Evolutionary conservation across 106 monocot species (phyloP).

Genomic region (Chionographis japonica): DNA sequence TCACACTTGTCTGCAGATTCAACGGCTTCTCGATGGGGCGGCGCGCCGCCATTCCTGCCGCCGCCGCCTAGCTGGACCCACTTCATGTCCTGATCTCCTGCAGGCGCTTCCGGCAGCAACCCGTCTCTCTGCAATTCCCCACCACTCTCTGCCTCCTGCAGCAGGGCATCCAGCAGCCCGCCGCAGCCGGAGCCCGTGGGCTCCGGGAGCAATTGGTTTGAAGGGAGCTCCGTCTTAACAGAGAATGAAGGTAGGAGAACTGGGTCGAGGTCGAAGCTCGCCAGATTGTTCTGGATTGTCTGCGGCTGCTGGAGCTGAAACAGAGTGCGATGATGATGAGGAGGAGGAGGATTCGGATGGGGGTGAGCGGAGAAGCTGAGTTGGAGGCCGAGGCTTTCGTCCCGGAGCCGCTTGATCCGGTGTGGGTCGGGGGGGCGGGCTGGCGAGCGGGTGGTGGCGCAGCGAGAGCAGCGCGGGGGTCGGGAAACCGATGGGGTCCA

Average conservation of each 20-base stretch:
- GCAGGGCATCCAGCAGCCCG: conserved; percentile 38
- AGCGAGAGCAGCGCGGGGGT: background rate
- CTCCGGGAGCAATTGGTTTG: conserved; percentile 47
- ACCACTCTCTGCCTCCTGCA: conserved; percentile 20
- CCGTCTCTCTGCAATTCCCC: background rate
- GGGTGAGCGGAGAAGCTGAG: background rate
- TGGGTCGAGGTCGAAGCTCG: conserved; percentile 6
- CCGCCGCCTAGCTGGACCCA: background rate
- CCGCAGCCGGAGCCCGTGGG: background rate
- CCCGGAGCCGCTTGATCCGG: background rate
- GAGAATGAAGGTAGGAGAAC: conserved; percentile 10
- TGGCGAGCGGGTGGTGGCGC: background rate
- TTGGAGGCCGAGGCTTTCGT: too few relatives aligned
- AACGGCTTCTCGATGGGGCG: too few relatives aligned
- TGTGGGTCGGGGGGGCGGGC: background rate
- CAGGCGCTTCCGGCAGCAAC: background rate
- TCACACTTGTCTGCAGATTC: too few relatives aligned
- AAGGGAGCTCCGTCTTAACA: conserved; percentile 62
- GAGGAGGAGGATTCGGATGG: background rate
- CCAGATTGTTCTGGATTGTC: conserved; percentile 3
- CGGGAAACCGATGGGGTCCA: background rate
- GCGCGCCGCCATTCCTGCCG: background rate
- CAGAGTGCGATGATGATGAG: background rate
- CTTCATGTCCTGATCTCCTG: background rate
- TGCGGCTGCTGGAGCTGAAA: background rate